These are phyloP conservation scores for Apostasia ramifera DNA, from an alignment of 106 monocot species.

Conservation along the genomic window DNA sequence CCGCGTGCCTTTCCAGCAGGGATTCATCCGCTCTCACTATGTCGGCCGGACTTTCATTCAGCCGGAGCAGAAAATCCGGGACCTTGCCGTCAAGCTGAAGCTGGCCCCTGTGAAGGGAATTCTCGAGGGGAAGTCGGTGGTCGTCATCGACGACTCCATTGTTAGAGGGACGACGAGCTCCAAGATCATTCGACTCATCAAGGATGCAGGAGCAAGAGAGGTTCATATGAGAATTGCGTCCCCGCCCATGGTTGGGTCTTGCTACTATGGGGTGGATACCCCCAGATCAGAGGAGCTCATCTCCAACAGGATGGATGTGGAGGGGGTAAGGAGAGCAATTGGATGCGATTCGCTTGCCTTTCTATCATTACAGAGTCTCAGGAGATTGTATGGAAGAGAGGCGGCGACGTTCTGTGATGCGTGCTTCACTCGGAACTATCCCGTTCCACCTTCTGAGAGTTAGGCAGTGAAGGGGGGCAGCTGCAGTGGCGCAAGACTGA, in stretches of 20 bases:
- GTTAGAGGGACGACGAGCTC: constrained; percentile 87
- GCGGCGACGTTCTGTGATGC: constrained; percentile 57
- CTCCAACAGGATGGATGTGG: constrained; percentile 55
- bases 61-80: constrained; percentile 68
- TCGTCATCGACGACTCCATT: constrained; percentile 89
- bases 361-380: constrained; percentile 38
- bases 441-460: constrained; percentile 39
- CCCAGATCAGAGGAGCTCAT: constrained; percentile 63
- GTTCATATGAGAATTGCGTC: constrained; percentile 93
- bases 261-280: constrained; percentile 91
- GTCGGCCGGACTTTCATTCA: constrained; percentile 86
- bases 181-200: constrained; percentile 77
- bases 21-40: constrained; percentile 80
- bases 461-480: constrained; percentile 14
- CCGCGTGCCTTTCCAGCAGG: constrained; percentile 75
- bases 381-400: constrained; percentile 25
- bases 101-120: constrained; percentile 66
- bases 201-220: constrained; percentile 71
- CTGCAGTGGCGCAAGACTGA: not conserved
- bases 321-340: constrained; percentile 41
- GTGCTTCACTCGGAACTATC: constrained; percentile 59
- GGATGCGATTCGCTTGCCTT: constrained; percentile 63
- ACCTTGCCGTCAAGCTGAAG: constrained; percentile 81
- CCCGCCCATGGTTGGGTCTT: constrained; percentile 81
- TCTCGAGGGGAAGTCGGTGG: constrained; percentile 61